Evolutionary conservation across 1,284 basidiomycete genomes (phyloP).

Genomic region (Ustilago shanxiensis): DNA sequence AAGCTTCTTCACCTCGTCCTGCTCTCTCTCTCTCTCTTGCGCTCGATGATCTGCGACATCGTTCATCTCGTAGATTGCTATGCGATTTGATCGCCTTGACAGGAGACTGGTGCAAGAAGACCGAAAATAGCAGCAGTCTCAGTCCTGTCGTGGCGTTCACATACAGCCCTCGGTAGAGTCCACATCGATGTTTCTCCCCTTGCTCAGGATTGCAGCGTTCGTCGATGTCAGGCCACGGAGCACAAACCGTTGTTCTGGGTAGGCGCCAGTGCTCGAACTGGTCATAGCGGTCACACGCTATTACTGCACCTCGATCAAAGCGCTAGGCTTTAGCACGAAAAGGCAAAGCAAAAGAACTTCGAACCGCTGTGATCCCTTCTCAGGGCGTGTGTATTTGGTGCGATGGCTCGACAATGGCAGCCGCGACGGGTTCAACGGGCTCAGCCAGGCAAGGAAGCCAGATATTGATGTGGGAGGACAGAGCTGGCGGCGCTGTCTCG

Average conservation of each 20-base stretch:
- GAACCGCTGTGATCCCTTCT: constrained; percentile 8
- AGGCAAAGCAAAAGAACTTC: neutral
- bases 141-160: neutral
- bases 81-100: constrained; percentile 1
- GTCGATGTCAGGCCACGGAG: neutral
- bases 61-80: neutral
- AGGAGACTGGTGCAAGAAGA: neutral
- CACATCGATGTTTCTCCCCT: constrained; percentile 6
- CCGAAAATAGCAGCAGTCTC: constrained; percentile 23
- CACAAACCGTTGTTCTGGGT: neutral
- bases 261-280: neutral
- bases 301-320: constrained; percentile 5
- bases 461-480: neutral
- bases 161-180: neutral
- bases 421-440: no score
- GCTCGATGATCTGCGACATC: neutral
- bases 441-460: no score
- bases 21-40: no score
- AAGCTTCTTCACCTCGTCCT: constrained; percentile 1
- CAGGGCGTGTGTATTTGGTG: no score
- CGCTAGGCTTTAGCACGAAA: neutral
- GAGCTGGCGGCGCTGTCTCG: no score
- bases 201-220: constrained; percentile 17
- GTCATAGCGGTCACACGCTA: neutral
- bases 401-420: no score